Percentiles rank a stretch among this genome's conserved stretches.
These are phyloP conservation scores for Marasmius fiardii DNA, from an alignment of 1,284 basidiomycete genomes.

Conservation along the genomic window DNA sequence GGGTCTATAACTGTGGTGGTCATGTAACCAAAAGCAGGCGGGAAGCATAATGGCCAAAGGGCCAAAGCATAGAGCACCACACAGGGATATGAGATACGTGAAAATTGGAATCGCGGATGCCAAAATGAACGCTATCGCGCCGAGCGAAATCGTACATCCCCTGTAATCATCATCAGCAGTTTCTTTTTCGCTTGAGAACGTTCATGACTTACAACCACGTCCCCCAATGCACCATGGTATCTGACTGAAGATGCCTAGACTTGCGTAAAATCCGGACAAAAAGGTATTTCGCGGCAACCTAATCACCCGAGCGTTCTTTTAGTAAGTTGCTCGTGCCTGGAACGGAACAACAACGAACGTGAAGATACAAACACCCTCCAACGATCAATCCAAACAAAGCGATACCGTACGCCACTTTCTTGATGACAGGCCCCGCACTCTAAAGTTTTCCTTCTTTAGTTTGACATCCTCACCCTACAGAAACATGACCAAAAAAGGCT, in stretches of 20 bases:
- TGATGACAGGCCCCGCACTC: not conserved
- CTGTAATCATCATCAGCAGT: not conserved
- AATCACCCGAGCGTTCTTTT: too few species aligned
- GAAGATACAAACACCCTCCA: constrained; percentile 1
- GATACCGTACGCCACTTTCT: not conserved
- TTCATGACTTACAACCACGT: not conserved
- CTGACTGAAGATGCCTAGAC: not conserved
- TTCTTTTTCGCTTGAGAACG: not conserved
- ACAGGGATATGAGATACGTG: constrained; percentile 1
- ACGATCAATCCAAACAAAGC: not conserved
- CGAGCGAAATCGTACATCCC: constrained; percentile 1
- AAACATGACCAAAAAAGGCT: not conserved
- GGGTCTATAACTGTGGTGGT: not conserved
- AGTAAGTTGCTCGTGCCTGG: not conserved
- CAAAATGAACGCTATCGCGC: not conserved
- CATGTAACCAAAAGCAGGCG: not conserved
- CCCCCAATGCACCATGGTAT: not conserved
- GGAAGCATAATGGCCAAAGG: not conserved
- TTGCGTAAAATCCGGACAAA: constrained; percentile 1
- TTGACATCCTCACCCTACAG: too few species aligned
- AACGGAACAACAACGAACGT: not conserved
- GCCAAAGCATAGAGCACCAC: not conserved
- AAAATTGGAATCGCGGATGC: not conserved
- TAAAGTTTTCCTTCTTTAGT: not conserved
- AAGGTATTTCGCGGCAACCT: constrained; percentile 1